Evolutionary conservation across 371 early-diverging fungal species (phyloP).

Genomic region (Apophysomyces ossiformis): DNA sequence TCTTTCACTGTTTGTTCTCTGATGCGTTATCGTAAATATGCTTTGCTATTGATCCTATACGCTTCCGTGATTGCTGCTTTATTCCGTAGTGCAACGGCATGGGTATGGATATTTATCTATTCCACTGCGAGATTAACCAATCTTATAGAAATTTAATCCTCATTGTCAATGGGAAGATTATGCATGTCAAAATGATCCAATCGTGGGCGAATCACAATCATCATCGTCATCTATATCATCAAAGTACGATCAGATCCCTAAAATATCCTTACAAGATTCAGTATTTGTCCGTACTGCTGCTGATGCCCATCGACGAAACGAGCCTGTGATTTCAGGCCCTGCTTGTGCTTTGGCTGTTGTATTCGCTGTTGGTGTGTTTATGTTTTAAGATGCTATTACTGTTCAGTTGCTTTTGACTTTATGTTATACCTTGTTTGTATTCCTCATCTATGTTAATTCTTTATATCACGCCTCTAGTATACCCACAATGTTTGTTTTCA

Average conservation of each 20-base stretch:
- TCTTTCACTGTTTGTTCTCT: not conserved
- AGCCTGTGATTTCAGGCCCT: conserved; percentile 20
- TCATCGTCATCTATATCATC: not conserved
- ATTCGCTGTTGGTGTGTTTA: conserved; percentile 19
- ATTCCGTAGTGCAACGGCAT: not conserved
- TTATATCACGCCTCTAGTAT: not conserved
- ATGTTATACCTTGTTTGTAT: not conserved
- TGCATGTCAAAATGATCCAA: not conserved
- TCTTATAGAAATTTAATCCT: not conserved
- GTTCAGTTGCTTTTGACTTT: not conserved
- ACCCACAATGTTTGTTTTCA: not conserved
- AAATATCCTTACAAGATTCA: not conserved
- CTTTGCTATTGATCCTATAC: not conserved
- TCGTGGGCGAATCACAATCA: not conserved
- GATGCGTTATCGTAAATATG: not conserved
- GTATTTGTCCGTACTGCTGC: conserved; percentile 12
- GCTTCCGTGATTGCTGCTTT: not conserved
- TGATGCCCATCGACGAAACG: not conserved
- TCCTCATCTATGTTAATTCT: not conserved
- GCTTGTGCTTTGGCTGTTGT: conserved; percentile 26
- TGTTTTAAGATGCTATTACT: conserved; percentile 17
- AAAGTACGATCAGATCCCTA: not conserved
- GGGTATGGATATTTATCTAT: not conserved
- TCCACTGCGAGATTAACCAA: not conserved
- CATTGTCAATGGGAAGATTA: not conserved